Evolutionary conservation across 2,329 filamentous ascomycete genomes (phyloP).

Genomic region (Pseudogymnoascus sp.): DNA sequence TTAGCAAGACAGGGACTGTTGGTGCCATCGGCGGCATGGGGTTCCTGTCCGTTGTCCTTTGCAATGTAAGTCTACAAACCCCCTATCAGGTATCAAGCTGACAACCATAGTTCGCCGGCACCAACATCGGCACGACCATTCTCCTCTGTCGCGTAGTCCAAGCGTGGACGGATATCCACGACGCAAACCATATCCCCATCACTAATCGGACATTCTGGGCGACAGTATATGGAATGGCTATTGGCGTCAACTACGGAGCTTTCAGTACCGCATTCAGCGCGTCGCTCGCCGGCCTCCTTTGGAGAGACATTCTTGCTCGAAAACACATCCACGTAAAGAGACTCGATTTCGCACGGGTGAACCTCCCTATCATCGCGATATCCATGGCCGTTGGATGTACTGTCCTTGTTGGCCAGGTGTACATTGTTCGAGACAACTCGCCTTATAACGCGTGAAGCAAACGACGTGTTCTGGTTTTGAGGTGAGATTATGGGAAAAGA

Average conservation of each 20-base stretch:
- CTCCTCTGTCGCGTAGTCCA: conserved; percentile 64
- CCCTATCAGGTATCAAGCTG: conserved; percentile 10
- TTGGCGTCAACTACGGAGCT: conserved; percentile 67
- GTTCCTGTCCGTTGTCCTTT: conserved; percentile 61
- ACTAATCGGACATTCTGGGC: conserved; percentile 62
- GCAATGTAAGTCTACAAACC: conserved; percentile 50
- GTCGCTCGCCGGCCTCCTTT: conserved; percentile 62
- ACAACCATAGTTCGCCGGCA: conserved; percentile 57
- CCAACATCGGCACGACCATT: conserved; percentile 70
- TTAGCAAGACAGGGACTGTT: conserved; percentile 58
- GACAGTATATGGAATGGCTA: conserved; percentile 65
- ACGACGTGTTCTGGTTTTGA: neutral
- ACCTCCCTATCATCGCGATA: conserved; percentile 62
- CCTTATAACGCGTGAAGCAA: conserved; percentile 20
- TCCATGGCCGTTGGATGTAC: conserved; percentile 56
- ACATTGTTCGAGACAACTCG: conserved; percentile 41
- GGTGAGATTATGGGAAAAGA: neutral
- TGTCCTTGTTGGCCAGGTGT: conserved; percentile 56
- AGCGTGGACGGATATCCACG: conserved; percentile 55
- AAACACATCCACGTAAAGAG: conserved; percentile 60
- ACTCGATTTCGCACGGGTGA: conserved; percentile 59
- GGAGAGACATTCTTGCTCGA: conserved; percentile 60
- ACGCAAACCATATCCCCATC: conserved; percentile 39
- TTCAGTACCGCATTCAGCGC: conserved; percentile 67
- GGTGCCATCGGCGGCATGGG: conserved; percentile 66